Evolutionary conservation across 2,329 filamentous ascomycete genomes (phyloP).

Genomic region (Fusarium sp.): DNA sequence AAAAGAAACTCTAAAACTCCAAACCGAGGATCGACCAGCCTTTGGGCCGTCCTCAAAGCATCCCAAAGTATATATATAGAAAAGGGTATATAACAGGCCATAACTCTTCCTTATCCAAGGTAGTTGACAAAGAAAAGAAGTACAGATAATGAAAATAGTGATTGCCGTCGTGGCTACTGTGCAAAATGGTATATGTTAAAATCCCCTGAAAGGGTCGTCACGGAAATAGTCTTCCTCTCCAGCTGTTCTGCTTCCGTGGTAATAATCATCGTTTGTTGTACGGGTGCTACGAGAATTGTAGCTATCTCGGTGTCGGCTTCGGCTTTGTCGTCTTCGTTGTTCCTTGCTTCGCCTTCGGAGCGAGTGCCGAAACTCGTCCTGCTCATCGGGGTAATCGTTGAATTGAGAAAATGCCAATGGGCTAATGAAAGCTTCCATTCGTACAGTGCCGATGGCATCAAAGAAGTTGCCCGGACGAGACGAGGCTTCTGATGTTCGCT

Average conservation of each 20-base stretch:
- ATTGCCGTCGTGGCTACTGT: conserved; percentile 20
- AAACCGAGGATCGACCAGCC: conserved; percentile 23
- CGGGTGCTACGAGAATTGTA: conserved; percentile 60
- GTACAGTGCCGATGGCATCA: conserved; percentile 87
- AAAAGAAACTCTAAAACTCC: conserved; percentile 30
- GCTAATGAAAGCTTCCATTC: conserved; percentile 97
- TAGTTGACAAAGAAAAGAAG: conserved; percentile 28
- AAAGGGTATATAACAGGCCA: conserved; percentile 42
- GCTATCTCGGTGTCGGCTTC: conserved; percentile 66
- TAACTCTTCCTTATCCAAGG: conserved; percentile 19
- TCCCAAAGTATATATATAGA: conserved; percentile 36
- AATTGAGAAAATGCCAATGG: conserved; percentile 65
- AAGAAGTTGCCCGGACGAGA: conserved; percentile 74
- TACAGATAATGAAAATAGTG: conserved; percentile 27
- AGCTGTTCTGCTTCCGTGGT: conserved; percentile 59
- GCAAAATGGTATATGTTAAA: conserved; percentile 53
- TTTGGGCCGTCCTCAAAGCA: conserved; percentile 7
- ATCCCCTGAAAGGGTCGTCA: conserved; percentile 72
- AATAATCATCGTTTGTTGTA: conserved; percentile 59
- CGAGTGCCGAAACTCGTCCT: conserved; percentile 61
- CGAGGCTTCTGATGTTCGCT: conserved; percentile 68
- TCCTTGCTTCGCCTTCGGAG: conserved; percentile 68
- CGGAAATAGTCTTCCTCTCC: conserved; percentile 68
- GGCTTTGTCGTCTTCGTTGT: conserved; percentile 62
- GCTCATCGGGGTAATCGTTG: conserved; percentile 61